Percentiles rank a stretch among this genome's conserved stretches.
Evolutionary conservation across 306 rosid genomes (phyloP).

Genomic region (Quercus dentata): DNA sequence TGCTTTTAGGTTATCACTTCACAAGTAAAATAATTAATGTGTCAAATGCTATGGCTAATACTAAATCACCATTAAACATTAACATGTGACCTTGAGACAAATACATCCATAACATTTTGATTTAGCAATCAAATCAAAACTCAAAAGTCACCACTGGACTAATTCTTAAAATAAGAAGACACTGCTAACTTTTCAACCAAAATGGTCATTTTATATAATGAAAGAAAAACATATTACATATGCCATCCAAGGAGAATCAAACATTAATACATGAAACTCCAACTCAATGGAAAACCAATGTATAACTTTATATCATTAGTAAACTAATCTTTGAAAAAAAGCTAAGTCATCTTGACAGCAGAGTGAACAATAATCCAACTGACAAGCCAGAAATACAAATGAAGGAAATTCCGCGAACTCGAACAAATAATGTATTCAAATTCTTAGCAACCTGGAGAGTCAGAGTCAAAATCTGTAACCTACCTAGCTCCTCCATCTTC

Average conservation of each 20-base stretch:
- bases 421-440: conserved; percentile 48
- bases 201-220: neutral
- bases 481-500: conserved; percentile 67
- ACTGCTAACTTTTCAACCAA: neutral
- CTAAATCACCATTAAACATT: neutral
- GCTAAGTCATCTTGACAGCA: conserved; percentile 37
- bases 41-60: neutral
- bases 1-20: neutral
- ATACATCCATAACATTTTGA: neutral
- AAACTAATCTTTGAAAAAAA: neutral
- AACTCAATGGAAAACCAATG: neutral
- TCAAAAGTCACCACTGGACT: neutral
- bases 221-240: neutral
- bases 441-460: conserved; percentile 66
- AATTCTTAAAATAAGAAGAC: neutral
- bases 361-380: conserved; percentile 35
- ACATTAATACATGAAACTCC: neutral
- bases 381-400: conserved; percentile 48
- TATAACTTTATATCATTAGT: neutral
- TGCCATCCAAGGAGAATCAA: neutral
- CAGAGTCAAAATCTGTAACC: conserved; percentile 64
- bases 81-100: neutral
- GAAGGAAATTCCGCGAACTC: conserved; percentile 51
- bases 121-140: neutral
- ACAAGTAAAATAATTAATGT: neutral